These are phyloP conservation scores for Plasmodium yoelii DNA, from an alignment of 169 alveolate species.

Conservation along the genomic window DNA sequence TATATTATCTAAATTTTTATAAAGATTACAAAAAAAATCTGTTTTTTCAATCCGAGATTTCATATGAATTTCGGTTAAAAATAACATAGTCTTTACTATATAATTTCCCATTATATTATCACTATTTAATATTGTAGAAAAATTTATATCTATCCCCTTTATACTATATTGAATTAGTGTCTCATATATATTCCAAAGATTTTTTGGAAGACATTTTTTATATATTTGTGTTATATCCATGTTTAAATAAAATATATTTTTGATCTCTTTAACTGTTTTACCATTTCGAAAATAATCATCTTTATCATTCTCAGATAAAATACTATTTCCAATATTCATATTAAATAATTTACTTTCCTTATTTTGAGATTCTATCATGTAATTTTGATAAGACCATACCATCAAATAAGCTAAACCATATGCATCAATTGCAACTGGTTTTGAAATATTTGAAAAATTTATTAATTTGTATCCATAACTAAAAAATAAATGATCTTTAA, in stretches of 20 bases:
- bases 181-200: constrained; percentile 12
- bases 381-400: constrained; percentile 59
- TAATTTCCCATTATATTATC: constrained; percentile 67
- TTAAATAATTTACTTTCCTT: neutral
- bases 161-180: constrained; percentile 33
- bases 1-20: constrained; percentile 62
- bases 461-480: constrained; percentile 15
- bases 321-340: neutral
- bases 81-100: constrained; percentile 77
- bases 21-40: constrained; percentile 75
- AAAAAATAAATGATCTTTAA: constrained; percentile 40
- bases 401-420: constrained; percentile 32
- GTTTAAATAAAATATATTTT: neutral
- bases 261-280: neutral
- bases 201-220: constrained; percentile 14
- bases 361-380: constrained; percentile 1
- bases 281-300: constrained; percentile 39
- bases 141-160: constrained; percentile 51
- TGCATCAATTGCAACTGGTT: constrained; percentile 28
- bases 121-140: constrained; percentile 42
- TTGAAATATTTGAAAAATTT: constrained; percentile 11
- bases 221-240: neutral
- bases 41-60: constrained; percentile 74
- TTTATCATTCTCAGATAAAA: neutral
- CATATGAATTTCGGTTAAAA: constrained; percentile 80